Conservation (phyloP, 2,329 filamentous ascomycete species). For the Fonsecaea monophora region DNA sequence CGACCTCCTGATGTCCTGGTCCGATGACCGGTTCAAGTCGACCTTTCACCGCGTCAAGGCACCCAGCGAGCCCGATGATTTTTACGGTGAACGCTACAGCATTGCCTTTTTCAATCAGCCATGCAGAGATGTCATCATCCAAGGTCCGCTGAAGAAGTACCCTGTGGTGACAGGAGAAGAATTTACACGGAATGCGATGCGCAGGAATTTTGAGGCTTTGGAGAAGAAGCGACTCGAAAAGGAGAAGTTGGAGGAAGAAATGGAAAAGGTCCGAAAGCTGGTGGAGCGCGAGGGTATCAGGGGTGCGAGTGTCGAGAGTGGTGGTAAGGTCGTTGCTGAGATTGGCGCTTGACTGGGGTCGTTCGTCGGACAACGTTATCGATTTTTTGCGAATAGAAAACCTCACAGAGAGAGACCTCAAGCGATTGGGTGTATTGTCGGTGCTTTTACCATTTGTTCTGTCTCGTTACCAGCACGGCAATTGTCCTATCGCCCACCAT, state of each 20-base stretch:
- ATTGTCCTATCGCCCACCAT: no score
- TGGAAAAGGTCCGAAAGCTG: slow-evolving; percentile 15
- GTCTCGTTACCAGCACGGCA: no score
- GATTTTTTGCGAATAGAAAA: no score
- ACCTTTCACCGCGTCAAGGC: slow-evolving; percentile 71
- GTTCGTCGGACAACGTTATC: no score
- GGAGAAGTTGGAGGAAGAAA: slow-evolving; percentile 14
- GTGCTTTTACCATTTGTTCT: no score
- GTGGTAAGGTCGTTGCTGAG: slow-evolving; percentile 25
- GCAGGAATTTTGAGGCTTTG: slow-evolving; percentile 61
- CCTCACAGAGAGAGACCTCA: no score
- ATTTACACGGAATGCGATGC: slow-evolving; percentile 65
- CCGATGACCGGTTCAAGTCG: slow-evolving; percentile 71
- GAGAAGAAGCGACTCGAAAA: slow-evolving; percentile 40
- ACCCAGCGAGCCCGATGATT: slow-evolving; percentile 60
- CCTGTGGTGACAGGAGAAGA: slow-evolving; percentile 65
- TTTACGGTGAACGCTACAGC: slow-evolving; percentile 67
- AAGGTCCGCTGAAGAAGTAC: slow-evolving; percentile 68
- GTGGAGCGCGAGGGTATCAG: slow-evolving; percentile 13
- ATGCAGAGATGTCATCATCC: slow-evolving; percentile 63
- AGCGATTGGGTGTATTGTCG: no score
- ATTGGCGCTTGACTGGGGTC: slow-evolving; percentile 19
- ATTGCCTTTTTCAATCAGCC: slow-evolving; percentile 73
- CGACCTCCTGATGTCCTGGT: slow-evolving; percentile 61
- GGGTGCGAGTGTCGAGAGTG: slow-evolving; percentile 3